Evolutionary conservation across 331 rosid genomes (phyloP).

Genomic region (Rhamnella rubrinervis): DNA sequence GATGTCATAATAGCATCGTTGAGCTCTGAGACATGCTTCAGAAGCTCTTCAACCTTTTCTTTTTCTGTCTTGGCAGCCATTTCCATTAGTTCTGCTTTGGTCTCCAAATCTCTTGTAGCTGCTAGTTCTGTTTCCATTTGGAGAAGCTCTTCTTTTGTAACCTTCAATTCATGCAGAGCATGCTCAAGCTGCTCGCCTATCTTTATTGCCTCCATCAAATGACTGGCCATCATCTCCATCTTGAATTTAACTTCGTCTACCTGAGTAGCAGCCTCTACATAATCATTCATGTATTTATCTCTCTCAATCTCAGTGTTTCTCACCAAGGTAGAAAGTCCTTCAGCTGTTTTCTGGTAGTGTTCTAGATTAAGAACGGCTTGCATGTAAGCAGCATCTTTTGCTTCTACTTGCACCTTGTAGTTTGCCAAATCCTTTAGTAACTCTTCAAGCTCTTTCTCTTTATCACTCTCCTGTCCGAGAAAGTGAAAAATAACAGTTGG

Average conservation of each 20-base stretch:
- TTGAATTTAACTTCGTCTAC: slow-evolving; percentile 40
- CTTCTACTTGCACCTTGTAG: slow-evolving; percentile 71
- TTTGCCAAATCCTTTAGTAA: slow-evolving; percentile 54
- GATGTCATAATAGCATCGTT: slow-evolving; percentile 32
- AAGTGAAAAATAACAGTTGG: background rate
- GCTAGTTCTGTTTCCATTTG: slow-evolving; percentile 55
- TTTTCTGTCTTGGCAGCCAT: slow-evolving; percentile 35
- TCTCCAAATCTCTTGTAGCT: slow-evolving; percentile 46
- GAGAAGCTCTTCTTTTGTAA: slow-evolving; percentile 45
- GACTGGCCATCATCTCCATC: slow-evolving; percentile 46
- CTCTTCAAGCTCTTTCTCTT: slow-evolving; percentile 45
- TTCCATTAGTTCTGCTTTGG: slow-evolving; percentile 39
- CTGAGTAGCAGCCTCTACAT: slow-evolving; percentile 24
- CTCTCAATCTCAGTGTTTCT: slow-evolving; percentile 54
- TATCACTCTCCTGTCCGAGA: slow-evolving; percentile 41
- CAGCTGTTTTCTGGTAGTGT: slow-evolving; percentile 44
- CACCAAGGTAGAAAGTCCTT: slow-evolving; percentile 50
- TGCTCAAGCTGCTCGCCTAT: slow-evolving; percentile 40
- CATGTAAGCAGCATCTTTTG: slow-evolving; percentile 62
- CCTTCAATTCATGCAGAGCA: slow-evolving; percentile 43
- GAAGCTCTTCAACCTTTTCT: slow-evolving; percentile 42
- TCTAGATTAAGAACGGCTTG: slow-evolving; percentile 64
- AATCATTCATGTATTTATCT: slow-evolving; percentile 36
- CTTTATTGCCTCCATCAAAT: slow-evolving; percentile 28
- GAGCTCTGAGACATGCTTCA: slow-evolving; percentile 50